Base-by-base conservation (phyloP, 2,329 filamentous ascomycete species). In the Fusarium buxicola region DNA sequence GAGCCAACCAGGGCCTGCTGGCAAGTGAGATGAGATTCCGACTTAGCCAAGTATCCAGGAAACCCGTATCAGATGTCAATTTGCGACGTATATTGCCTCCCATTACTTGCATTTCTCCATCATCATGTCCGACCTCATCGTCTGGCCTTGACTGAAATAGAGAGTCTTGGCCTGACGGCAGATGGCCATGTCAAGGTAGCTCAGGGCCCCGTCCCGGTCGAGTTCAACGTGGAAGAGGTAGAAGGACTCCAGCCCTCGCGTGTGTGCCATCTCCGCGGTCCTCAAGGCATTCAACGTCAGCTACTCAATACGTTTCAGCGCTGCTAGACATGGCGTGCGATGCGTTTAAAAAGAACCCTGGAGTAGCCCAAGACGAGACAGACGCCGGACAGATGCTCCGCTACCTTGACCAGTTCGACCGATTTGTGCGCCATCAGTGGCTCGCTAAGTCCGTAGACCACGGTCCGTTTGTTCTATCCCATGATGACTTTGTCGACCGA, bases 221-320 rank as follows among this genome's bases (percentile, higher is more conserved):
- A 69, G 45, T 59, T 70, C 18, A 73, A 73, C 55, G 45, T 54
- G 36, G 68, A 73, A 50, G 67, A 69, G 51, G 53, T 72, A 13
- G 62, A 69, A 31, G 69, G 67, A 13, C 52, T 69, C 9, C 49
- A 58, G n/a, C 66, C 69, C 9, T 63, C 56, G 3, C 34, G 45
- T 9, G 54, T 69, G 18, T 62, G 63, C 16, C 36, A 24, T 13
- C 35, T 45, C 5, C 68, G 58, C 38, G 61, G 53, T 39, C 45
- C 34, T 9, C 30, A 35, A 15, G 54, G 44, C 10, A 18, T 28
- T 36, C 28, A 70, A 10, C 64, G 41, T n/a, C 60, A 7, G 67
- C 69, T 25, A 57, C 60, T 16, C 28, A 65, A 12, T 72, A 72
- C 45, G 51, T 64, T 5, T 55, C 63, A n/a, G 65, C 69, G 50